Evolutionary conservation across 768 basidiomycete species (phyloP).

Genomic region (Tylopilus plumbeoviolaceoides): DNA sequence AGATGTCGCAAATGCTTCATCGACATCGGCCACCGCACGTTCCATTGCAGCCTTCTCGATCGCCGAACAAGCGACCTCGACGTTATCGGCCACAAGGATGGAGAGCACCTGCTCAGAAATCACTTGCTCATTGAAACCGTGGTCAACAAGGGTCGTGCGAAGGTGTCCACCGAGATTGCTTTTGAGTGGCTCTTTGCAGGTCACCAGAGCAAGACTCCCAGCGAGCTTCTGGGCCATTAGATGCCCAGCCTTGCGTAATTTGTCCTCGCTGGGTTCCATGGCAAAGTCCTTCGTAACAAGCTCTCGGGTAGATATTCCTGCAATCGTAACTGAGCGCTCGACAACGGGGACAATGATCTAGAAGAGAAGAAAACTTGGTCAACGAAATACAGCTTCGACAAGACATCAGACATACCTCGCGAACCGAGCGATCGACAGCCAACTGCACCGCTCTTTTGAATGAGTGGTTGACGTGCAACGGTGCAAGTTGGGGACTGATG

Average conservation of each 20-base stretch:
- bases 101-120: constrained; percentile 77
- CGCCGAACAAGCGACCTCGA: constrained; percentile 88
- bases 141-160: constrained; percentile 76
- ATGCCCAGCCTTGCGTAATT: constrained; percentile 87
- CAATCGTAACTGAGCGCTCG: constrained; percentile 96
- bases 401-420: constrained; percentile 59
- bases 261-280: constrained; percentile 86
- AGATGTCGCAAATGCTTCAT: constrained; percentile 79
- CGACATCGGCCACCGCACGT: constrained; percentile 86
- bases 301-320: constrained; percentile 95
- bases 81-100: constrained; percentile 85
- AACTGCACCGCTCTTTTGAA: constrained; percentile 90
- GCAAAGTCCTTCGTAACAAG: constrained; percentile 95
- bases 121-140: constrained; percentile 86
- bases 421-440: constrained; percentile 90
- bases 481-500: constrained; percentile 73
- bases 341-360: constrained; percentile 97
- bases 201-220: constrained; percentile 92
- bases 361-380: constrained; percentile 1
- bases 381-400: neutral
- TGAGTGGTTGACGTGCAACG: constrained; percentile 67
- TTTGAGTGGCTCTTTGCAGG: constrained; percentile 95
- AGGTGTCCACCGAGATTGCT: constrained; percentile 88
- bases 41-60: constrained; percentile 99
- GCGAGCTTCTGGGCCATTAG: constrained; percentile 97